Percentiles rank a stretch among this genome's conserved stretches.
Evolutionary conservation across 208 protist genomes (phyloP).

Genomic region (Trypanosoma platydactyli): DNA sequence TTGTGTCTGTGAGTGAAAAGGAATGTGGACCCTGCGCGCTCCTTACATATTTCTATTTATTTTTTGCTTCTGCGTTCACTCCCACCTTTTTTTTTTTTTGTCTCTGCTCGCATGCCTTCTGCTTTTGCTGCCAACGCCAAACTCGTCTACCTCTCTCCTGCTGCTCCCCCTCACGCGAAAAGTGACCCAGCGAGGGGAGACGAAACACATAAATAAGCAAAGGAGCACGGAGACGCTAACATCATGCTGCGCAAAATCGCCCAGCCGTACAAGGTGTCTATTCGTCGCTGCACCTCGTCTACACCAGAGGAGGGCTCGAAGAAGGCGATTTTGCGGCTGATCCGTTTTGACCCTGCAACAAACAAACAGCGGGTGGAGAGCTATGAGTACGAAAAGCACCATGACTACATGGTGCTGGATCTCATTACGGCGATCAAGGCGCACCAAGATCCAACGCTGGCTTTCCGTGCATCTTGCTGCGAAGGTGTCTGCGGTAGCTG

Average conservation of each 20-base stretch:
- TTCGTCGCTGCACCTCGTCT: constrained; percentile 64
- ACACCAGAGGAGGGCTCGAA: constrained; percentile 31
- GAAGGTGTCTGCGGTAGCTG: constrained; percentile 93
- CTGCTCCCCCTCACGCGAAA: neutral
- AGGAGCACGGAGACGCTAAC: neutral
- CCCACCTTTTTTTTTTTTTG: constrained; percentile 17
- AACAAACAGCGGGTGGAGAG: constrained; percentile 86
- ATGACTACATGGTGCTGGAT: constrained; percentile 93
- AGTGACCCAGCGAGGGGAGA: neutral
- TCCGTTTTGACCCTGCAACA: constrained; percentile 86
- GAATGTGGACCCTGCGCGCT: too few species aligned
- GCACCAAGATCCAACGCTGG: constrained; percentile 89
- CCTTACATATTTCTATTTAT: constrained; percentile 3
- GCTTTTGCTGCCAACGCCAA: too few species aligned
- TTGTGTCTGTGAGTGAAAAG: neutral
- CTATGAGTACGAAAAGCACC: constrained; percentile 90
- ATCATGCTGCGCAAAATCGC: constrained; percentile 75
- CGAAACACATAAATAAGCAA: neutral
- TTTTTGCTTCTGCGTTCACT: constrained; percentile 10
- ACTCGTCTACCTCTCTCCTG: neutral
- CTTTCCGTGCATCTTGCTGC: constrained; percentile 91
- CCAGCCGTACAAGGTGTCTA: constrained; percentile 77
- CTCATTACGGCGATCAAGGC: constrained; percentile 90
- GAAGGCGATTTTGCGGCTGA: constrained; percentile 82
- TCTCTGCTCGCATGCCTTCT: constrained; percentile 4